Evolutionary conservation across 176 grass and related monocot genomes (phyloP), one percentile per base, ranked within the genome.

Genomic region (Leersia perrieri): DNA sequence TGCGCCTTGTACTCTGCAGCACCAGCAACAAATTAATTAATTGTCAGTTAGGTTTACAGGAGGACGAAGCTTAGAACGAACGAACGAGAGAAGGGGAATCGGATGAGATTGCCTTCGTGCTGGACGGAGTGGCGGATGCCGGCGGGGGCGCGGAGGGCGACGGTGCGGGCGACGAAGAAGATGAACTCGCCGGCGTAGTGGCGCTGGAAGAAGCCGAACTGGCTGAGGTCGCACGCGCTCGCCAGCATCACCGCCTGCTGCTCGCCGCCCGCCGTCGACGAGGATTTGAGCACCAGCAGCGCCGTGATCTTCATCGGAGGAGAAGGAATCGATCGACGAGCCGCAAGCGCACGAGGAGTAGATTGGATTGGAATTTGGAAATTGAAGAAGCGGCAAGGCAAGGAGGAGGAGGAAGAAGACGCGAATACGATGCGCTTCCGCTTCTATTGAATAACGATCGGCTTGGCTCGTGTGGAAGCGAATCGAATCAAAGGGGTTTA

Each of bases 1-100:
- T 92, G 90, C 69, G 89, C 90, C 74, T 77, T 86, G 80, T 92
- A 89, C 80, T 92, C 90, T 92, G 78, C n/a, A n/a, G n/a, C n/a
- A n/a, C n/a, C n/a, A n/a, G n/a, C n/a, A n/a, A n/a, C n/a, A n/a
- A n/a, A n/a, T n/a, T n/a, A n/a, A n/a, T n/a, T n/a, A 7, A 51
- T 7, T 3, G 16, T 49, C 20, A 49, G 4, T 49, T 49, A 49
- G 45, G 45, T 45, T 45, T 15, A 45, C 11, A 14, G 41, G 3
- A 16, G 42, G 13, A 15, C 3, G 13, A 14, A 3, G 13, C 13
- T 11, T 60, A 5, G 44, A 63, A n/a, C n/a, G n/a, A 35, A 27
- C 12, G 29, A 39, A 14, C 36, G 26, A 25, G 18, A 53, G 47
- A 53, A 8, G 47, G 47, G 13, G 22, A 51, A 23, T 11, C 7